Evolutionary conservation across 2,329 filamentous ascomycete species (phyloP).

Genomic region (Periconia digitata): DNA sequence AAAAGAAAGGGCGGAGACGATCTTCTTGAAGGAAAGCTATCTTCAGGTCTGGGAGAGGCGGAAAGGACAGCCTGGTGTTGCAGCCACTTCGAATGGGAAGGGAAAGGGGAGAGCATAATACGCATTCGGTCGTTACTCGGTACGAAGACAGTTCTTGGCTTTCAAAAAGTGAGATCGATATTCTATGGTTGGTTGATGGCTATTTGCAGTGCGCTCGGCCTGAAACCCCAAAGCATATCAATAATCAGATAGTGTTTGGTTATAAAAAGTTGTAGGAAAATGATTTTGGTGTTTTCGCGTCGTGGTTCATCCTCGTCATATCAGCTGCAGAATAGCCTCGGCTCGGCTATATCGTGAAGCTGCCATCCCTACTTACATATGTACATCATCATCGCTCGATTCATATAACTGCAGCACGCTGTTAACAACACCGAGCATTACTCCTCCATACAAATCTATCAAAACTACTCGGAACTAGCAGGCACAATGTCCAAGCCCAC

Average conservation of each 20-base stretch:
- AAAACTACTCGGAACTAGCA: background rate
- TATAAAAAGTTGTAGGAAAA: no score
- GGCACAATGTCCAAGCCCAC: constrained; percentile 49
- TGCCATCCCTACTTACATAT: background rate
- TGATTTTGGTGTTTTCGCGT: no score
- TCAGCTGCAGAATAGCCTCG: constrained; percentile 3
- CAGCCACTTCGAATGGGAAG: constrained; percentile 16
- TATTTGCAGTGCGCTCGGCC: background rate
- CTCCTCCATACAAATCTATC: background rate
- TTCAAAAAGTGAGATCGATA: no score
- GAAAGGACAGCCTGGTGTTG: constrained; percentile 43
- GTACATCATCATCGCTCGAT: no score
- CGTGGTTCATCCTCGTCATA: background rate
- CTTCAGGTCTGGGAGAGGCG: constrained; percentile 94
- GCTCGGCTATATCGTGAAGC: background rate
- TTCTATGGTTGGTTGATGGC: background rate
- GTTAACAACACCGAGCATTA: background rate
- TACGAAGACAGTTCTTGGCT: no score
- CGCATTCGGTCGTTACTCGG: no score
- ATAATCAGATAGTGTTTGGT: background rate
- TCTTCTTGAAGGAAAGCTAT: constrained; percentile 94
- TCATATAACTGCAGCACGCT: no score
- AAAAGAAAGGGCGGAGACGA: constrained; percentile 80
- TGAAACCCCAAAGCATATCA: background rate
- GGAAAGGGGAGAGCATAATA: constrained; percentile 10